Evolutionary conservation across 1,284 basidiomycete species (phyloP).

Genomic region (Trametes versicolor): DNA sequence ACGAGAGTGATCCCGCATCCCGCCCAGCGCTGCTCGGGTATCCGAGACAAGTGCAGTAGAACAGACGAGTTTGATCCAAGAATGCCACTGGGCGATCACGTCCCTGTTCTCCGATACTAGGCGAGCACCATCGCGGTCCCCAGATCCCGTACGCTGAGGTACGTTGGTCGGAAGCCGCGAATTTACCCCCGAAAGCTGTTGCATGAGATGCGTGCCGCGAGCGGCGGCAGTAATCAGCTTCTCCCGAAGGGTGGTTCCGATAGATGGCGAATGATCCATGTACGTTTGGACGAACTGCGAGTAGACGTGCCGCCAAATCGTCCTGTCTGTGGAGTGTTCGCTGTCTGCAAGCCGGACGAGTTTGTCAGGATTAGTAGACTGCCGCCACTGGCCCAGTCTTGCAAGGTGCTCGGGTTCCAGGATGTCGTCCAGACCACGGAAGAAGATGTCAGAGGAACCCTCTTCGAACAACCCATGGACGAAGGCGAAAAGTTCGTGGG

Average conservation of each 20-base stretch:
- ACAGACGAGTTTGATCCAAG: conserved; percentile 87
- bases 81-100: conserved; percentile 87
- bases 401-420: conserved; percentile 66
- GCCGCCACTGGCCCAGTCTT: conserved; percentile 71
- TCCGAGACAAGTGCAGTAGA: conserved; percentile 81
- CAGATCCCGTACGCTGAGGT: conserved; percentile 49
- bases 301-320: conserved; percentile 77
- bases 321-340: conserved; percentile 67
- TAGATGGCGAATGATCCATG: conserved; percentile 56
- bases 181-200: conserved; percentile 72
- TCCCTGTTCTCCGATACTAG: conserved; percentile 69
- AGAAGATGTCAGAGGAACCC: conserved; percentile 42
- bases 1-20: conserved; percentile 76
- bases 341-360: conserved; percentile 76
- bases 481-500: conserved; percentile 57
- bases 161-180: conserved; percentile 57
- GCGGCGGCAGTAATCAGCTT: conserved; percentile 70
- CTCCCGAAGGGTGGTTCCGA: conserved; percentile 65
- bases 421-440: conserved; percentile 74
- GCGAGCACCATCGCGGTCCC: conserved; percentile 61
- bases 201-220: conserved; percentile 74
- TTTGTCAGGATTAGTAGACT: conserved; percentile 60
- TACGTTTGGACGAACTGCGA: conserved; percentile 68
- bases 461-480: conserved; percentile 56
- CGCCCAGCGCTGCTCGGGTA: conserved; percentile 60